Base-by-base conservation (phyloP, 1,139 yeast species). In the Magnusiomyces sp. region DNA sequence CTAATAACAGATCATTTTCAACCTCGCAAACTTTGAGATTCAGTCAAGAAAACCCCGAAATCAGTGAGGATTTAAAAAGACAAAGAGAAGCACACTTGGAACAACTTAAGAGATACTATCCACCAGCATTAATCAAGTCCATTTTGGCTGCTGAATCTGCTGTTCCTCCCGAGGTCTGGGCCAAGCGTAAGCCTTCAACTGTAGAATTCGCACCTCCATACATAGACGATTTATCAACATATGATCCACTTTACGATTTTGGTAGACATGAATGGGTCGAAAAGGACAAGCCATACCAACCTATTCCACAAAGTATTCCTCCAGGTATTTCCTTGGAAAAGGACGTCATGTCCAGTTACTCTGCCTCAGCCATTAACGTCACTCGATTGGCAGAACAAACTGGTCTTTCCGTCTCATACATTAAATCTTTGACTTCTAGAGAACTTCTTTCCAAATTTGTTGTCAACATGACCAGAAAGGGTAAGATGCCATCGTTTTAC, bases 401-500 rank as follows among this genome's bases (percentile, higher is more conserved):
- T 1, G 96, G 95, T 0, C 76, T 86, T 55, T 79, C 81, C 56
- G 79, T 76, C 51, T 69, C 73, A 49, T 89, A 83, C 63, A 79
- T 89, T 59, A 72, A 76, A 53, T 75, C 74, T 46, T 76, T 90
- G 54, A 76, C 77, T 50, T 80, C 80, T 55, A 81, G 85, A 62
- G 58, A 56, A 43, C 53, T 59, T 49, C 57, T 64, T 43, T 58
- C 60, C 72, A 89, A 88, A 70, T 74, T 88, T 53, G 97, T 92
- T 32, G 83, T 90, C 51, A 88, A 90, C 65, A 95, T 89, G 74
- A 92, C 97, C 1, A 80, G 90, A 46, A 87, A 89, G 73, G 98
- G 98, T 65, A 92, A 90, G 66, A 87, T 88, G 58, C 81, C 84
- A 46, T 81, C 89, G 45, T 84, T 81, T 66, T 92, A 87, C 66